A percentile compares a stretch with the other conserved stretches of the same genome.
Conservation (phyloP, 257 asterid species). For the Salvia hispanica region DNA sequence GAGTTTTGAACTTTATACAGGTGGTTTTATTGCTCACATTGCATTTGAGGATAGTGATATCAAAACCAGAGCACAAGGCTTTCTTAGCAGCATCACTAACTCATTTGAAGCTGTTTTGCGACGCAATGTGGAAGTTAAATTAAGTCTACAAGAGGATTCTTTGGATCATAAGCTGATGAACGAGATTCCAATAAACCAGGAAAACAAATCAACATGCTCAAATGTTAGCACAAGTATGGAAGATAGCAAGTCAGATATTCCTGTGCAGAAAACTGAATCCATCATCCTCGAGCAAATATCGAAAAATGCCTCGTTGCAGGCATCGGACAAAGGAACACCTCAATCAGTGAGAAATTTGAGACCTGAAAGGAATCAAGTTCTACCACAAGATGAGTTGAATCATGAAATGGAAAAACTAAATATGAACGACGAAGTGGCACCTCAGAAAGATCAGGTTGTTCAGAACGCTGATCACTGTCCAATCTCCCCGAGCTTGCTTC, state of each 20-base stretch:
- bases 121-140: conserved; percentile 73
- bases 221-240: conserved; percentile 34
- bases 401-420: conserved; percentile 57
- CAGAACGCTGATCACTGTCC: conserved; percentile 52
- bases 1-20: conserved; percentile 40
- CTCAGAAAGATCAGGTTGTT: conserved; percentile 46
- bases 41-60: conserved; percentile 65
- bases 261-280: conserved; percentile 67
- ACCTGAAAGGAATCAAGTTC: conserved; percentile 86
- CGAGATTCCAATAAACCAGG: conserved; percentile 23
- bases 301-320: conserved; percentile 87
- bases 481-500: conserved; percentile 83
- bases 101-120: conserved; percentile 73
- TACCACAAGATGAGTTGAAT: conserved; percentile 71
- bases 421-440: conserved; percentile 42
- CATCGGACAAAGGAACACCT: conserved; percentile 74
- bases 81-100: conserved; percentile 86
- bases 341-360: conserved; percentile 53
- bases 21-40: conserved; percentile 76
- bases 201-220: conserved; percentile 27
- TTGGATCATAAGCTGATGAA: conserved; percentile 37
- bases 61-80: conserved; percentile 87
- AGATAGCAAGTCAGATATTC: conserved; percentile 48
- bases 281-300: conserved; percentile 73
- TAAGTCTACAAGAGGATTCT: conserved; percentile 49